phyloP scores from a whole-genome alignment of 768 basidiomycete species.

The Kwoniella shandongensis region DNA sequence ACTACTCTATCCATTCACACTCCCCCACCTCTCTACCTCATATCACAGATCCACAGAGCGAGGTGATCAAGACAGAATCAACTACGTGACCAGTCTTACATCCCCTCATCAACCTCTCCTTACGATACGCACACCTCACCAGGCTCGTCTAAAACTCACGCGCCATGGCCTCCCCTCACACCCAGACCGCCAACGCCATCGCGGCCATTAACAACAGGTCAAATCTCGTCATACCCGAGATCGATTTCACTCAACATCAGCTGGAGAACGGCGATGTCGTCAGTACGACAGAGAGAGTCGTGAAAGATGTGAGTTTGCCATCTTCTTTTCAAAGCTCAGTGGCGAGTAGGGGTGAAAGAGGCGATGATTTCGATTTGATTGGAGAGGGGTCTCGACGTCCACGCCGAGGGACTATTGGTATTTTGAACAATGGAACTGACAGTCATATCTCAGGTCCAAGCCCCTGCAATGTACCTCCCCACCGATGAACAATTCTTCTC shows the following conservation, averaged over 20 bases:
- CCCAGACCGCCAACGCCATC: constrained; percentile 48
- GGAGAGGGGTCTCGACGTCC: too few species aligned
- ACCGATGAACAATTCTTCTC: constrained; percentile 94
- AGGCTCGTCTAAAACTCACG: neutral
- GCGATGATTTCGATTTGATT: too few species aligned
- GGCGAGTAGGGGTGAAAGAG: neutral
- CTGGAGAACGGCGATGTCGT: constrained; percentile 89
- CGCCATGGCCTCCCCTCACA: constrained; percentile 42
- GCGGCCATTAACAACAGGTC: constrained; percentile 44
- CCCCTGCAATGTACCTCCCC: constrained; percentile 88
- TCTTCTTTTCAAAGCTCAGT: neutral
- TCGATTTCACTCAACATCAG: constrained; percentile 88
- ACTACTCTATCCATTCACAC: neutral
- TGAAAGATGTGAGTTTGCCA: constrained; percentile 80
- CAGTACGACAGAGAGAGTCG: constrained; percentile 89
- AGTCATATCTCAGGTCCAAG: constrained; percentile 72
- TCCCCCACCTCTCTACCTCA: constrained; percentile 2
- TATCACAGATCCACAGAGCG: neutral
- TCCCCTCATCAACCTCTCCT: too few species aligned
- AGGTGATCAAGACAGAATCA: too few species aligned
- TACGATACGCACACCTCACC: too few species aligned
- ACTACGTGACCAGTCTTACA: too few species aligned
- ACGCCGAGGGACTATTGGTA: too few species aligned
- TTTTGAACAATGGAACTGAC: too few species aligned
- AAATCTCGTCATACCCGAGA: constrained; percentile 58